A percentile compares a stretch with the other conserved stretches of the same genome.
These are phyloP conservation scores for Mortierella sp. DNA, from an alignment of 371 early-diverging fungal genomes.

Conservation along the genomic window DNA sequence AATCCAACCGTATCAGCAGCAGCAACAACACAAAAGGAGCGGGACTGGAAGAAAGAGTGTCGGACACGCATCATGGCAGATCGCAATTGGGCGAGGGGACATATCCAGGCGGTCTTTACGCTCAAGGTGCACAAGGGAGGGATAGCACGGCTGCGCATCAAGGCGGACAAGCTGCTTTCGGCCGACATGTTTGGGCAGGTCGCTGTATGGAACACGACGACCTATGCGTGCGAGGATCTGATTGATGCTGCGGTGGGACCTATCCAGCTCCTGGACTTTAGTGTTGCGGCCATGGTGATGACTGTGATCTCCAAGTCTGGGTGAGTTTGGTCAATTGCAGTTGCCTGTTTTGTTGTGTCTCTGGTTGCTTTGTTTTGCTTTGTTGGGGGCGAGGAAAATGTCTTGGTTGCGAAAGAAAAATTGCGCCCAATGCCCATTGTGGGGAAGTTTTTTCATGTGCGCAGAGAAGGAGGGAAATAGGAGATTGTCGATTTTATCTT, in stretches of 20 bases:
- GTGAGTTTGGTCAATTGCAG: slow-evolving; percentile 27
- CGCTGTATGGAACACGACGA: slow-evolving; percentile 39
- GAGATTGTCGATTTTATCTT: background rate
- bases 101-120: slow-evolving; percentile 39
- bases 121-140: slow-evolving; percentile 29
- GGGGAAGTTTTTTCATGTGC: background rate
- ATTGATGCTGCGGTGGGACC: slow-evolving; percentile 44
- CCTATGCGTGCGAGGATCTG: slow-evolving; percentile 15
- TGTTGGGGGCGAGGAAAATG: background rate
- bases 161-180: slow-evolving; percentile 32
- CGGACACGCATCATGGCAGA: slow-evolving; percentile 32
- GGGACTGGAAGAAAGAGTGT: slow-evolving; percentile 47
- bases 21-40: background rate
- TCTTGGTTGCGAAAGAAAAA: background rate
- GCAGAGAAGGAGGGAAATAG: background rate
- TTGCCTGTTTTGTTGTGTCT: background rate
- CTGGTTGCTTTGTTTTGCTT: background rate
- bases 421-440: background rate
- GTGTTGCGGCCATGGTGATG: slow-evolving; percentile 39
- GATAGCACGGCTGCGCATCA: slow-evolving; percentile 46
- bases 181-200: slow-evolving; percentile 52
- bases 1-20: background rate
- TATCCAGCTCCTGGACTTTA: slow-evolving; percentile 50
- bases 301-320: slow-evolving; percentile 48
- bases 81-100: slow-evolving; percentile 48